Evolutionary conservation across 148 eudicot species (phyloP).

Genomic region (Pouteria glomerata): DNA sequence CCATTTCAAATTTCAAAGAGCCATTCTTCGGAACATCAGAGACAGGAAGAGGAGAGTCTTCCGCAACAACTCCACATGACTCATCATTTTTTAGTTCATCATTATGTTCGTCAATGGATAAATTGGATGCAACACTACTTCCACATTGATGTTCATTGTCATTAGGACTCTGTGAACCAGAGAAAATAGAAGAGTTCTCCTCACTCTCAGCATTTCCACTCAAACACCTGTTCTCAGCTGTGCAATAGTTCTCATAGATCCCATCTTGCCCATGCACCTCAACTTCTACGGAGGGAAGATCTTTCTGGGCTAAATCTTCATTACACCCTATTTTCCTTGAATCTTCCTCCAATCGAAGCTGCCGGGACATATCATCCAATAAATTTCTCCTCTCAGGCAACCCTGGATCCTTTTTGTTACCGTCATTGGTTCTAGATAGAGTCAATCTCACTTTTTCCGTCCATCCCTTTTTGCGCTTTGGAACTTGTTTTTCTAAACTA

Average conservation of each 20-base stretch:
- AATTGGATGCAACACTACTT: slow-evolving; percentile 55
- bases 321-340: slow-evolving; percentile 22
- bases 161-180: slow-evolving; percentile 54
- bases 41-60: slow-evolving; percentile 19
- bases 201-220: slow-evolving; percentile 41
- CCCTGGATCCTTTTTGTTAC: slow-evolving; percentile 27
- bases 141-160: slow-evolving; percentile 40
- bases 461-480: slow-evolving; percentile 61
- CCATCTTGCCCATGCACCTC: slow-evolving; percentile 30
- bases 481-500: slow-evolving; percentile 24
- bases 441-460: slow-evolving; percentile 66
- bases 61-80: slow-evolving; percentile 9
- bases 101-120: slow-evolving; percentile 40
- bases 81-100: slow-evolving; percentile 21
- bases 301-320: slow-evolving; percentile 19
- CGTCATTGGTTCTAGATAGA: slow-evolving; percentile 45
- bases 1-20: slow-evolving; percentile 13
- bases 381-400: slow-evolving; percentile 60
- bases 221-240: slow-evolving; percentile 22
- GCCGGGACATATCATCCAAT: slow-evolving; percentile 63
- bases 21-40: slow-evolving; percentile 16
- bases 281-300: slow-evolving; percentile 19
- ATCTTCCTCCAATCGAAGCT: slow-evolving; percentile 57
- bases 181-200: slow-evolving; percentile 50
- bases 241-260: slow-evolving; percentile 19